Evolutionary conservation across 441 rosid genomes (phyloP), one percentile per base, ranked within the genome.

Genomic region (Adansonia gregorii): DNA sequence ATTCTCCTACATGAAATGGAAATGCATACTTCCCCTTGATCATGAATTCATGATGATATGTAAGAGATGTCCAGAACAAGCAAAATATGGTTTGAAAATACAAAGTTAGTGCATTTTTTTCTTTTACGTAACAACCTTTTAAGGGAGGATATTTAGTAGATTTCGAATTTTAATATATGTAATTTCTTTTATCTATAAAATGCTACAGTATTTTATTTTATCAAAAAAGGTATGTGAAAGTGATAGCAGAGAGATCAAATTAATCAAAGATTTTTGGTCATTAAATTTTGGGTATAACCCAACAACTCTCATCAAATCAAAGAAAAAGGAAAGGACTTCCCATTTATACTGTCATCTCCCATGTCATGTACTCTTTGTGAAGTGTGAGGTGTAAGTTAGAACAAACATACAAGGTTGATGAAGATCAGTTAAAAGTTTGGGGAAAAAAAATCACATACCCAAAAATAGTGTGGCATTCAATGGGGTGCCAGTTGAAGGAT

Each of bases 401-500:
- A 60, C 5, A 48, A 7, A 54, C 14, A 68, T 11, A 1, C 19
- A 14, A 67, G 41, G 8, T 24, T 48, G 0, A 45, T 4, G 27
- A 63, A 22, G 10, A 11, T 1, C 43, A 69, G 19, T 15, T 49
- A 43, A 35, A 24, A 68, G 11, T 12, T 58, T 54, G 6, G 48
- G 8, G 59, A 67, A 2, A 7, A 61, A 66, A 15, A 27, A n/a
- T 14, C 0, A 77, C 85, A 74, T 89, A 93, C 98, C 98, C 75
- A 93, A 85, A 84, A 94, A 92, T 77, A 94, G 94, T 8, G 98
- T 94, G 78, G 98, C 95, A 79, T 94, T 94, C 78, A 92, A 80
- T 20, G 97, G 98, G 51, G 98, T 94, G 76, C 98, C 97, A 0
- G 97, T 94, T 7, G 97, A 87, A 83, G 97, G 97, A 83, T 93